Evolutionary conservation across 2,329 filamentous ascomycete genomes (phyloP).

Genomic region (Purpureocillium lavendulum): DNA sequence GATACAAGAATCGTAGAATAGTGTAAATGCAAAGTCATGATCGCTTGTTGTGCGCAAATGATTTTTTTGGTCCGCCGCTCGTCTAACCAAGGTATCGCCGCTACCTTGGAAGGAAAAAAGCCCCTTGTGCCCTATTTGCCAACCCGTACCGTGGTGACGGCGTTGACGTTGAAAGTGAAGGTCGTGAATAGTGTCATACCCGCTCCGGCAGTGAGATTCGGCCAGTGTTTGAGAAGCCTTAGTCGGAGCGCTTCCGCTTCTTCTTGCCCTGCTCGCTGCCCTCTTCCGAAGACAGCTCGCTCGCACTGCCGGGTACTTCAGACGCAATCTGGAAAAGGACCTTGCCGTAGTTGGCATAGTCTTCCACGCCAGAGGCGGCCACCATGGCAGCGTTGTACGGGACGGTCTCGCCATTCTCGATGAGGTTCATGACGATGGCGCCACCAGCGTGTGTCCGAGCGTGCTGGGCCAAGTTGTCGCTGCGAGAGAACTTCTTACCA

Average conservation of each 20-base stretch:
- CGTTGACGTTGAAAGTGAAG: constrained; percentile 5
- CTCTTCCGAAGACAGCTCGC: constrained; percentile 48
- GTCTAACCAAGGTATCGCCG: constrained; percentile 19
- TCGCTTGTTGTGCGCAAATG: constrained; percentile 24
- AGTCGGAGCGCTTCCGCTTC: constrained; percentile 71
- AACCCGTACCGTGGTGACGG: constrained; percentile 7
- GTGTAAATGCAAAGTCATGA: constrained; percentile 30
- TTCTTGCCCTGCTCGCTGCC: constrained; percentile 38
- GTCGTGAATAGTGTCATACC: constrained; percentile 7
- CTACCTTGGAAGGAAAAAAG: constrained; percentile 6
- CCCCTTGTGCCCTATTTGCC: constrained; percentile 16
- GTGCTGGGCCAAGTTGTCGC: constrained; percentile 95
- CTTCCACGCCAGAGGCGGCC: constrained; percentile 41
- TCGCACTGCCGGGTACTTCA: constrained; percentile 59
- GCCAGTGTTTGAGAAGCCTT: constrained; percentile 15
- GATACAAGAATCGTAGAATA: constrained; percentile 36
- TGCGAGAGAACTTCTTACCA: constrained; percentile 98
- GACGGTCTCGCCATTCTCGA: constrained; percentile 58
- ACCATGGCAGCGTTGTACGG: constrained; percentile 34
- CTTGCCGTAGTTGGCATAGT: constrained; percentile 61
- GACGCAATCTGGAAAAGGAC: constrained; percentile 76
- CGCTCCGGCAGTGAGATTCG: background rate
- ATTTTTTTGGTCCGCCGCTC: constrained; percentile 25
- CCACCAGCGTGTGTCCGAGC: constrained; percentile 87
- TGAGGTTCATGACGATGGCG: constrained; percentile 82